phyloP scores from a whole-genome alignment of 2,329 filamentous ascomycete genomes.

The Fusarium annulatum region DNA sequence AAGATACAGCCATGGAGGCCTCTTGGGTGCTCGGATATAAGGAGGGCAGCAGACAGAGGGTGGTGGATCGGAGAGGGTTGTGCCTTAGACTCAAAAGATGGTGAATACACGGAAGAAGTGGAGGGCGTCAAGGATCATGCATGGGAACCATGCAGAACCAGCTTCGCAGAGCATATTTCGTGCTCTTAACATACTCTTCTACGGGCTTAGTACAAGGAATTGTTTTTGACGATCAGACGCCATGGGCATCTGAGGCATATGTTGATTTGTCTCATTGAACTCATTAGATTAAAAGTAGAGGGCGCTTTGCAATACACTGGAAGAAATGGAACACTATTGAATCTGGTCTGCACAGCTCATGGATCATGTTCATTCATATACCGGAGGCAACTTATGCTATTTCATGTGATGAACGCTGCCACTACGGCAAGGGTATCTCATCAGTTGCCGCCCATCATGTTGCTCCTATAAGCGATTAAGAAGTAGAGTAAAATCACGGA shows the following conservation, averaged over 20 bases:
- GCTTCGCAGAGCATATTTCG: conserved; percentile 1
- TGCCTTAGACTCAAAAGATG: conserved; percentile 12
- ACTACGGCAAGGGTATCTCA: conserved; percentile 36
- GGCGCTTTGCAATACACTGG: not conserved
- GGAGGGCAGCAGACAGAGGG: conserved; percentile 10
- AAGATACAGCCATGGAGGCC: conserved; percentile 13
- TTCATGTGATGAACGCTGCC: conserved; percentile 23
- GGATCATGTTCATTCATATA: conserved; percentile 26
- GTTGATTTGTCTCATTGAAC: conserved; percentile 1
- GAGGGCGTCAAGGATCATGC: conserved; percentile 4
- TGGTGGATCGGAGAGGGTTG: conserved; percentile 5
- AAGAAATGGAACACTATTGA: not conserved
- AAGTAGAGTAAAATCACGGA: conserved; percentile 18
- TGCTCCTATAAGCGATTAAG: conserved; percentile 8
- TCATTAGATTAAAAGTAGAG: conserved; percentile 11
- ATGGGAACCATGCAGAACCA: conserved; percentile 16
- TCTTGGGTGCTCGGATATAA: conserved; percentile 10
- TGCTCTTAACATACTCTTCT: conserved; percentile 2
- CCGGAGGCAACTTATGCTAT: conserved; percentile 8
- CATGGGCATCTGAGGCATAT: not conserved
- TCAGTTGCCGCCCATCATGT: conserved; percentile 18
- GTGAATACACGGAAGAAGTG: conserved; percentile 2
- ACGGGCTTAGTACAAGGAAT: conserved; percentile 15
- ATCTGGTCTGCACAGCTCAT: conserved; percentile 9
- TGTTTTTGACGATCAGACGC: conserved; percentile 1